These are phyloP conservation scores for Tetragonia tetragonoides DNA, from an alignment of 148 eudicot genomes.

Conservation along the genomic window DNA sequence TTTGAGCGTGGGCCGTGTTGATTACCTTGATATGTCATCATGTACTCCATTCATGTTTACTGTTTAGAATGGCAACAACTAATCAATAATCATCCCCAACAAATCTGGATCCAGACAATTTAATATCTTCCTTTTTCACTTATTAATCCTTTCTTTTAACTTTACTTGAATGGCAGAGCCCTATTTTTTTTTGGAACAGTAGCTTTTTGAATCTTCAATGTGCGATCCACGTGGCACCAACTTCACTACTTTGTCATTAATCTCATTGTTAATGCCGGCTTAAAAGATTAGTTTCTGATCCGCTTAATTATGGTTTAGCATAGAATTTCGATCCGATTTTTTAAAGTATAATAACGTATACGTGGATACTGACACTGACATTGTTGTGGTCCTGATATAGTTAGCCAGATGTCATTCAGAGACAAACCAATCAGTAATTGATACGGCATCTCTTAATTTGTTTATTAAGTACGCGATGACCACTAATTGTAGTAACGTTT, in stretches of 20 bases:
- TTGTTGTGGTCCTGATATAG: not conserved
- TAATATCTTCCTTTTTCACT: not conserved
- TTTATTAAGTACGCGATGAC: conserved; percentile 9
- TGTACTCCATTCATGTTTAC: too few species aligned
- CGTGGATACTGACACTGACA: not conserved
- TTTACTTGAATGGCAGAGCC: not conserved
- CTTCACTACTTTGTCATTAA: not conserved
- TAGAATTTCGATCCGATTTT: too few species aligned
- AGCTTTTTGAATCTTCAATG: not conserved
- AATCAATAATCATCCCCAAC: not conserved
- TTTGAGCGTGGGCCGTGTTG: too few species aligned
- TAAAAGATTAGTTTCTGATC: conserved; percentile 9
- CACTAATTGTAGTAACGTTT: not conserved
- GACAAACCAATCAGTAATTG: conserved; percentile 20
- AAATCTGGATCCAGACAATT: not conserved
- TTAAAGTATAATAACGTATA: not conserved
- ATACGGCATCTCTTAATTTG: not conserved
- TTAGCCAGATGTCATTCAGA: not conserved
- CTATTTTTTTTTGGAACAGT: not conserved
- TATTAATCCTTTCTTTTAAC: too few species aligned
- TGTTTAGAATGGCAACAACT: conserved; percentile 1
- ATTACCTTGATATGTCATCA: not conserved
- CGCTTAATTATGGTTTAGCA: not conserved
- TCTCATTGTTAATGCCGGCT: not conserved
- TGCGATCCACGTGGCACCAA: conserved; percentile 1